Percentiles rank a stretch among this genome's conserved stretches.
phyloP scores from a whole-genome alignment of 345 rosid species.

The Theobroma cacao region DNA sequence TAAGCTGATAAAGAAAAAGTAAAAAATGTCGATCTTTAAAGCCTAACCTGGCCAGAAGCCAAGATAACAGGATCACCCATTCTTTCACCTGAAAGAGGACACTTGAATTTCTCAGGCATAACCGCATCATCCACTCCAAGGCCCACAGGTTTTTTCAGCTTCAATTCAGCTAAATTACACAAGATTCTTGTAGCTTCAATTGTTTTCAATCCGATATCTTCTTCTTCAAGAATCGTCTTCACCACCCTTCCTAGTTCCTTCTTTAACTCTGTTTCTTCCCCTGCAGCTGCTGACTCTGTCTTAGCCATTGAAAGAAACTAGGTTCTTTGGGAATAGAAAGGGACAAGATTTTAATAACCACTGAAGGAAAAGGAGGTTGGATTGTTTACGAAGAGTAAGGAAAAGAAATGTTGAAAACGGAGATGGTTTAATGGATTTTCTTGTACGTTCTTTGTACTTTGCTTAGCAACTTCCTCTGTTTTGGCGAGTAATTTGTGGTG shows the following conservation, averaged over 20 bases:
- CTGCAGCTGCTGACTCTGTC: not conserved
- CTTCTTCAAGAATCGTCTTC: conserved; percentile 29
- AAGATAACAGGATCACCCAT: no score
- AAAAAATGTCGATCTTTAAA: no score
- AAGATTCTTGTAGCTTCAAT: conserved; percentile 39
- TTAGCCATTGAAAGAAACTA: conserved; percentile 22
- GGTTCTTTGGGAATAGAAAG: not conserved
- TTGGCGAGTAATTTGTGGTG: no score
- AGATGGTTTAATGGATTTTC: not conserved
- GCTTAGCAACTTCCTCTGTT: not conserved
- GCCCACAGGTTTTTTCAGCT: conserved; percentile 17
- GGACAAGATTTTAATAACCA: not conserved
- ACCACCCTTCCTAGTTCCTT: conserved; percentile 35
- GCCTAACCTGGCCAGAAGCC: no score
- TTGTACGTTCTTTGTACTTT: not conserved
- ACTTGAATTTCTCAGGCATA: not conserved
- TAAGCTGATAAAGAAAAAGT: not conserved
- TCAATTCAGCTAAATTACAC: conserved; percentile 23
- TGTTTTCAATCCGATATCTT: conserved; percentile 28
- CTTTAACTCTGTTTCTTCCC: conserved; percentile 32
- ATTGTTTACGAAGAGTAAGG: not conserved
- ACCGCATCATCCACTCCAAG: not conserved
- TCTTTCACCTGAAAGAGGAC: not conserved
- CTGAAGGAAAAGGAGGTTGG: not conserved
- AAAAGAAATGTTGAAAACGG: not conserved